A percentile compares a stretch with the other conserved stretches of the same genome.
Evolutionary conservation across 495 filamentous ascomycete genomes (phyloP).

Genomic region (Penicillium lividum): DNA sequence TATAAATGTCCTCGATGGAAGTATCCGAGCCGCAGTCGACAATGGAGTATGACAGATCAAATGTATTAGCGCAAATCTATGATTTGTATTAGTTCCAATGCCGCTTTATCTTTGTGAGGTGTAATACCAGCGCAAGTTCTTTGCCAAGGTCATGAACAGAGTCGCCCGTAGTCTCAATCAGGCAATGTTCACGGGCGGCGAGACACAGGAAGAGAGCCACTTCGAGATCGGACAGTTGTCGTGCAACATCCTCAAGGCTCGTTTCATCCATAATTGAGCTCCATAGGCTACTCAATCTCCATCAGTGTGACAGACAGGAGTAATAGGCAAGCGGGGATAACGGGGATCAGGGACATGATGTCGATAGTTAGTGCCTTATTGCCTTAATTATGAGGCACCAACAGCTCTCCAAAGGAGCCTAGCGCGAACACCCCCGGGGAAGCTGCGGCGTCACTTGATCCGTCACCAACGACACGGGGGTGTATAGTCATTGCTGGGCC

Average conservation of each 20-base stretch:
- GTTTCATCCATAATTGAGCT: slow-evolving; percentile 57
- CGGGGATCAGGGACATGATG: neutral
- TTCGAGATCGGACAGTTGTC: slow-evolving; percentile 82
- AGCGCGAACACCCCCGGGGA: slow-evolving; percentile 15
- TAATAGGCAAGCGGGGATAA: slow-evolving; percentile 1
- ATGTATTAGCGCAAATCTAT: slow-evolving; percentile 67
- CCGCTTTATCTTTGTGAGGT: neutral
- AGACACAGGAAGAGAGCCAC: slow-evolving; percentile 82
- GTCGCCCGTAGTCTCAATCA: slow-evolving; percentile 70
- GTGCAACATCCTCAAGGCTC: slow-evolving; percentile 62
- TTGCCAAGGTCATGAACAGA: slow-evolving; percentile 63
- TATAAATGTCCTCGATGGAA: slow-evolving; percentile 76
- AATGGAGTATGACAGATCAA: slow-evolving; percentile 65
- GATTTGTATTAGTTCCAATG: slow-evolving; percentile 7
- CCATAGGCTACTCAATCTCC: slow-evolving; percentile 10
- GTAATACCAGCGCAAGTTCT: slow-evolving; percentile 68
- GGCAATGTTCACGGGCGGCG: slow-evolving; percentile 78
- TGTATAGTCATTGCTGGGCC: slow-evolving; percentile 19
- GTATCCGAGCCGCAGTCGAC: slow-evolving; percentile 71
- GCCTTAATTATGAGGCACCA: slow-evolving; percentile 12
- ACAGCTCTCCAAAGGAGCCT: slow-evolving; percentile 15
- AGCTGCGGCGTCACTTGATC: slow-evolving; percentile 8
- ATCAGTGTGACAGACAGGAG: neutral
- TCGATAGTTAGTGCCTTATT: slow-evolving; percentile 7
- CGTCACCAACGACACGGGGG: slow-evolving; percentile 26